These are phyloP conservation scores for Xylaria sp. DNA, from an alignment of 2,329 filamentous ascomycete genomes.

Conservation along the genomic window DNA sequence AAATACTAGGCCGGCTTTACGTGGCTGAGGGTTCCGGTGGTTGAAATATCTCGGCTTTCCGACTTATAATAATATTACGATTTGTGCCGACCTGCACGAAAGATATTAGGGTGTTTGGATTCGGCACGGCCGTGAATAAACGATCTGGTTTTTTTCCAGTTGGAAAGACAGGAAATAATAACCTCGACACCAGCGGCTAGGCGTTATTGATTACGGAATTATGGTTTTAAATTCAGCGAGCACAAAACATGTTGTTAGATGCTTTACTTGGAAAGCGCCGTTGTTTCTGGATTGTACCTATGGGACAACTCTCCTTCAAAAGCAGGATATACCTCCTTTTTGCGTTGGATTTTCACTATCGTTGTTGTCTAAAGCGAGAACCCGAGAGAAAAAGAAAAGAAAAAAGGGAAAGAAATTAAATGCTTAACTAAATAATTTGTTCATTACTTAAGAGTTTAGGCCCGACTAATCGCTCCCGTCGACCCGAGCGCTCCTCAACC, in stretches of 20 bases:
- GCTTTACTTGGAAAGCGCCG: neutral
- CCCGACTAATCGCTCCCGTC: neutral
- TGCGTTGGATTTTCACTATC: neutral
- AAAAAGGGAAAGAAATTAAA: neutral
- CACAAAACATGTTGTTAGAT: neutral
- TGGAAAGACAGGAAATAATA: neutral
- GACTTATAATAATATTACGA: neutral
- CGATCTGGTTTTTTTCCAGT: too few relatives aligned
- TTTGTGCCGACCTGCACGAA: neutral
- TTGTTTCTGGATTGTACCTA: neutral
- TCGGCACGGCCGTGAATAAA: too few relatives aligned
- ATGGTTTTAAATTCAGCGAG: neutral
- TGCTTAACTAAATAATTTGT: neutral
- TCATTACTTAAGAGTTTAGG: slow-evolving; percentile 5
- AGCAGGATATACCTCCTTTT: neutral
- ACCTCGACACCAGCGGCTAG: neutral
- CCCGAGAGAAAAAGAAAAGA: too few relatives aligned
- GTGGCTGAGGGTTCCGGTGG: neutral
- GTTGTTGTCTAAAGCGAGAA: neutral
- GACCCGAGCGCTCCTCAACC: neutral
- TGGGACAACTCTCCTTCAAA: neutral
- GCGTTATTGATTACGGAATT: neutral
- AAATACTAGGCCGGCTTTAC: neutral
- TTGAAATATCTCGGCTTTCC: neutral
- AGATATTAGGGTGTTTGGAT: neutral